Conservation (phyloP, 768 basidiomycete species). For the Paxillus involutus region DNA sequence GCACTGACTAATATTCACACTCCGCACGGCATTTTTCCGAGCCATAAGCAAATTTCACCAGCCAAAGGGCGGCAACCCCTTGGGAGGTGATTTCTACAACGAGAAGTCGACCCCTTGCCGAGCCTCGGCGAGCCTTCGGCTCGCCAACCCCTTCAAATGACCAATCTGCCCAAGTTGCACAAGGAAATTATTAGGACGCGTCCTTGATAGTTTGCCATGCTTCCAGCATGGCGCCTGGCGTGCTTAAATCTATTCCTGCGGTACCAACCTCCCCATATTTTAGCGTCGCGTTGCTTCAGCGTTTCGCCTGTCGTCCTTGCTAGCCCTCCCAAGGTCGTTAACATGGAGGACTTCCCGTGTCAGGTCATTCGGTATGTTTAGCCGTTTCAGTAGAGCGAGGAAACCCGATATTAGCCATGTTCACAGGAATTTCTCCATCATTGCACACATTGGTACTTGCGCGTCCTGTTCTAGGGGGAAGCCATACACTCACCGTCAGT, state of each 20-base stretch:
- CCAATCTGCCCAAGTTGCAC: no score
- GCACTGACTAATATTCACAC: no score
- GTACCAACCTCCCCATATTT: background rate
- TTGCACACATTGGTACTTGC: constrained; percentile 84
- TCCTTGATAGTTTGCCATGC: constrained; percentile 18
- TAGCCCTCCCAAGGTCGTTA: constrained; percentile 35
- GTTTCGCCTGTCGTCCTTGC: constrained; percentile 24
- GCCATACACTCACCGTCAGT: constrained; percentile 6
- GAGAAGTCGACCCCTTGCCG: no score
- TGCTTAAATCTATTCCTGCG: constrained; percentile 26
- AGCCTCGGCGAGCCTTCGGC: no score
- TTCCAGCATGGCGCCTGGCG: constrained; percentile 31
- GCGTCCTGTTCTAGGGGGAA: background rate
- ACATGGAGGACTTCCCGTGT: constrained; percentile 64
- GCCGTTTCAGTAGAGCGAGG: background rate
- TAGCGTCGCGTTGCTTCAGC: constrained; percentile 26
- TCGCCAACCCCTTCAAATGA: no score
- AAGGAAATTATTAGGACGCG: background rate
- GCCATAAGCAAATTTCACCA: no score
- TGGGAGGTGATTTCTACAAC: no score
- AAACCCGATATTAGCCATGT: background rate
- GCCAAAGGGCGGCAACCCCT: no score
- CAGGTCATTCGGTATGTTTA: constrained; percentile 62
- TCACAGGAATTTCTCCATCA: constrained; percentile 88
- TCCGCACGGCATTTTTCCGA: no score